Evolutionary conservation across 2,329 filamentous ascomycete genomes (phyloP).

Genomic region (Ciborinia camelliae): DNA sequence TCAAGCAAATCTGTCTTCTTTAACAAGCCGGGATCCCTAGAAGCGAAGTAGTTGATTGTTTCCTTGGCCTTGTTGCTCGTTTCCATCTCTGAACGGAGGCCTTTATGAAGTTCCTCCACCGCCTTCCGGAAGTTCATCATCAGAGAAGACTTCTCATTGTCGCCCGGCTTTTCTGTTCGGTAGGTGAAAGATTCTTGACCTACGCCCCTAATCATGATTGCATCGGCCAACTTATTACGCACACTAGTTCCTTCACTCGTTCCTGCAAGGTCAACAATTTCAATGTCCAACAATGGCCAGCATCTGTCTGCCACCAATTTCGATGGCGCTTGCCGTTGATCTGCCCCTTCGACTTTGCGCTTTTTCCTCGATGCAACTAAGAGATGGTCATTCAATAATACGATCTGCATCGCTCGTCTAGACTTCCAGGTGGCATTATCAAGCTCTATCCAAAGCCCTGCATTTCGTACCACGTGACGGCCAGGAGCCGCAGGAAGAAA

Average conservation of each 20-base stretch:
- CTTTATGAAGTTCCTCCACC: constrained; percentile 85
- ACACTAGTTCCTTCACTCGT: constrained; percentile 55
- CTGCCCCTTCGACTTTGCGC: constrained; percentile 70
- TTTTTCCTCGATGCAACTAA: constrained; percentile 91
- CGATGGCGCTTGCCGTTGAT: constrained; percentile 50
- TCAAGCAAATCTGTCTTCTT: constrained; percentile 80
- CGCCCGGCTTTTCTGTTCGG: constrained; percentile 77
- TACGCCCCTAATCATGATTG: constrained; percentile 82
- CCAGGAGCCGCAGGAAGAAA: constrained; percentile 87
- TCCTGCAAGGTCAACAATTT: constrained; percentile 82
- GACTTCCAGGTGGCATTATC: constrained; percentile 98
- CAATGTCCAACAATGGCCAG: constrained; percentile 89
- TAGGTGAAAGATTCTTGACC: constrained; percentile 93
- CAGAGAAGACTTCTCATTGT: constrained; percentile 73
- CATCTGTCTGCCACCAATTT: constrained; percentile 92
- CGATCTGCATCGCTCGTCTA: constrained; percentile 81
- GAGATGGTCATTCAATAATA: constrained; percentile 90
- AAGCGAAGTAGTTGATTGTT: constrained; percentile 81
- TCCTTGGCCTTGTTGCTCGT: constrained; percentile 81
- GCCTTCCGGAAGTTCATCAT: constrained; percentile 90
- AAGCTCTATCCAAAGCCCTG: constrained; percentile 89
- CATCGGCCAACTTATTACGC: constrained; percentile 69
- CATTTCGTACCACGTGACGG: constrained; percentile 92
- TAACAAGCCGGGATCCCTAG: constrained; percentile 70
- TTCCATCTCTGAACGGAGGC: constrained; percentile 80